Evolutionary conservation across 176 grass and related monocot genomes (phyloP).

Genomic region (Miscanthus lutarioriparius): DNA sequence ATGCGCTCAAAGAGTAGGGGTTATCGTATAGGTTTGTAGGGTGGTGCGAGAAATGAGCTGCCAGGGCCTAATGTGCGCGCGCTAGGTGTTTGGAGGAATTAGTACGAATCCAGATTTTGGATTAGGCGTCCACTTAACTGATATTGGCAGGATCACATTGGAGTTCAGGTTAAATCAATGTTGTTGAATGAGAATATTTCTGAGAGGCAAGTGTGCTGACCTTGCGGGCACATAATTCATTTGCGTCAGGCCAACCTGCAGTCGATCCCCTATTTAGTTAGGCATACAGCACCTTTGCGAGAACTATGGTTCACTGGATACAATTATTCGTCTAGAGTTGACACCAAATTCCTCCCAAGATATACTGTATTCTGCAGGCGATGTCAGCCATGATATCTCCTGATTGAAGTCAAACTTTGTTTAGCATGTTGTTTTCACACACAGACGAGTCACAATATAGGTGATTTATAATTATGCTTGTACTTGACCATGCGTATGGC

Average conservation of each 20-base stretch:
- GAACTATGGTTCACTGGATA: not conserved
- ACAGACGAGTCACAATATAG: not conserved
- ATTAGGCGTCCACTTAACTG: not conserved
- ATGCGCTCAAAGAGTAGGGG: not conserved
- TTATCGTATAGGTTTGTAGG: not conserved
- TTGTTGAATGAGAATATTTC: not conserved
- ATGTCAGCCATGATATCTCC: not conserved
- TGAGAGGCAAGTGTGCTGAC: not conserved
- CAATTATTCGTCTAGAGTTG: not conserved
- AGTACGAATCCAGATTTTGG: not conserved
- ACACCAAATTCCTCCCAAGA: not conserved
- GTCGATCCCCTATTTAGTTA: not conserved
- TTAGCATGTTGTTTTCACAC: conserved; percentile 9
- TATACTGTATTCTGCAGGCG: not conserved
- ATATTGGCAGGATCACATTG: not conserved
- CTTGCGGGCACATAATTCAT: not conserved
- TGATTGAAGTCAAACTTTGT: not conserved
- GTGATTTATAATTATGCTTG: not conserved
- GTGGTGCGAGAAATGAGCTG: not conserved
- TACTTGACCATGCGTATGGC: not conserved
- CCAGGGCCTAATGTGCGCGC: not conserved
- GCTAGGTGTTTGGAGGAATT: conserved; percentile 44
- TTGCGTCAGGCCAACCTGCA: not conserved
- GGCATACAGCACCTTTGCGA: not conserved
- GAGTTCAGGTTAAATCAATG: not conserved